These are phyloP conservation scores for Trametes sanguinea DNA, from an alignment of 768 basidiomycete genomes.

Conservation along the genomic window DNA sequence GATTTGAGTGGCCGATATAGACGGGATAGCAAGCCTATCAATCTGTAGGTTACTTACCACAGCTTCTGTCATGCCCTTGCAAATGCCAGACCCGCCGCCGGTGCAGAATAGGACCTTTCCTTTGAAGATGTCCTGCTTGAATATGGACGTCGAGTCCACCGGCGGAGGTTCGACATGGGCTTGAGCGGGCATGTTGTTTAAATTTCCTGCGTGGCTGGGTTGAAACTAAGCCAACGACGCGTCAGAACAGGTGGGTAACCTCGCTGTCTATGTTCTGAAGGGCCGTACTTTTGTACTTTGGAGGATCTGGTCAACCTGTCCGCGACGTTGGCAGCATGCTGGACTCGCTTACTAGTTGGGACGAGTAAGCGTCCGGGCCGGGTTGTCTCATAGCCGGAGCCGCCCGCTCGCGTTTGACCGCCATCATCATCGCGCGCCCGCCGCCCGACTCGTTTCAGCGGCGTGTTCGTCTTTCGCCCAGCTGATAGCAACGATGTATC, in stretches of 20 bases:
- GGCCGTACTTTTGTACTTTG: background rate
- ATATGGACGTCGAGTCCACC: slow-evolving; percentile 59
- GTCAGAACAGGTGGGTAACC: too few relatives aligned
- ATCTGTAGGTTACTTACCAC: slow-evolving; percentile 52
- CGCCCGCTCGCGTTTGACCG: background rate
- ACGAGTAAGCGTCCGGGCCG: background rate
- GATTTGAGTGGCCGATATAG: background rate
- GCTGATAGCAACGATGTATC: too few relatives aligned
- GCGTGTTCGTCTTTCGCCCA: too few relatives aligned
- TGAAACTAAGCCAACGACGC: too few relatives aligned
- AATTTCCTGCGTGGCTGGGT: too few relatives aligned
- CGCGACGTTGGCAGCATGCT: background rate
- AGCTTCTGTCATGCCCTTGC: slow-evolving; percentile 82
- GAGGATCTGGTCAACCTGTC: background rate
- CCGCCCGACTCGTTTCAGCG: too few relatives aligned
- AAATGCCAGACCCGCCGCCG: slow-evolving; percentile 92
- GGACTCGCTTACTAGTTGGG: background rate
- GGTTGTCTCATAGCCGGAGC: background rate
- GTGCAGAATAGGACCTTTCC: slow-evolving; percentile 92
- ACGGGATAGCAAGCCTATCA: background rate
- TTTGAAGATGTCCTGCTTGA: slow-evolving; percentile 80
- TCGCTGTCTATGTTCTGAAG: background rate
- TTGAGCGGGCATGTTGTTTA: background rate
- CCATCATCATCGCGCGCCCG: too few relatives aligned
- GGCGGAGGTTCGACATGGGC: slow-evolving; percentile 45